Conservation (phyloP, 2,329 filamentous ascomycete genomes). For the Colletotrichum endophyticum region DNA sequence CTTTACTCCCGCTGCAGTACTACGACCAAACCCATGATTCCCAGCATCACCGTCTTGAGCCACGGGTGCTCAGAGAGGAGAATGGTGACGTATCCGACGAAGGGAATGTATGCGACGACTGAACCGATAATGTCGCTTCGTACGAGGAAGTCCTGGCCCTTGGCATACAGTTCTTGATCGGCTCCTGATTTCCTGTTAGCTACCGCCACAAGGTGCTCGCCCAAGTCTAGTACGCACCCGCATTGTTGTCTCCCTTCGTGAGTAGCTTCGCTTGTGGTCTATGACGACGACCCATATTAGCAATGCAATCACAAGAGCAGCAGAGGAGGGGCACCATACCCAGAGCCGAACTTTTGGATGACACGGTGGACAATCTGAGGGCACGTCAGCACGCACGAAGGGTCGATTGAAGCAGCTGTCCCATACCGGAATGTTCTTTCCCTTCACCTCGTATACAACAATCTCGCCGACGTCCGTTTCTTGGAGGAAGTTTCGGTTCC, state of each 20-base stretch:
- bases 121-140: slow-evolving; percentile 92
- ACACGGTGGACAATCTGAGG: slow-evolving; percentile 83
- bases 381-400: not conserved
- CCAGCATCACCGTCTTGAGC: slow-evolving; percentile 94
- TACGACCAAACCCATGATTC: slow-evolving; percentile 92
- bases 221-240: slow-evolving; percentile 43
- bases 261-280: slow-evolving; percentile 73
- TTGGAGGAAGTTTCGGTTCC: slow-evolving; percentile 70
- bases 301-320: not conserved
- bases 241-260: slow-evolving; percentile 99
- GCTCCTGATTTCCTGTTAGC: not conserved
- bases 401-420: not conserved
- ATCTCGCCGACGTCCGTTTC: slow-evolving; percentile 62
- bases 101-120: slow-evolving; percentile 89
- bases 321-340: slow-evolving; percentile 42
- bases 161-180: slow-evolving; percentile 63
- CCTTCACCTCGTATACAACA: slow-evolving; percentile 80
- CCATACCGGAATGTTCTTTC: slow-evolving; percentile 81
- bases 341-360: slow-evolving; percentile 73
- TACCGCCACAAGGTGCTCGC: not conserved
- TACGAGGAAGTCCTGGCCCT: slow-evolving; percentile 84
- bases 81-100: slow-evolving; percentile 97
- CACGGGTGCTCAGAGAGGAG: slow-evolving; percentile 94
- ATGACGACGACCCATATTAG: not conserved
- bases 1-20: slow-evolving; percentile 85